These are phyloP conservation scores for Colletotrichum destructivum DNA, from an alignment of 2,329 filamentous ascomycete genomes.

Conservation along the genomic window DNA sequence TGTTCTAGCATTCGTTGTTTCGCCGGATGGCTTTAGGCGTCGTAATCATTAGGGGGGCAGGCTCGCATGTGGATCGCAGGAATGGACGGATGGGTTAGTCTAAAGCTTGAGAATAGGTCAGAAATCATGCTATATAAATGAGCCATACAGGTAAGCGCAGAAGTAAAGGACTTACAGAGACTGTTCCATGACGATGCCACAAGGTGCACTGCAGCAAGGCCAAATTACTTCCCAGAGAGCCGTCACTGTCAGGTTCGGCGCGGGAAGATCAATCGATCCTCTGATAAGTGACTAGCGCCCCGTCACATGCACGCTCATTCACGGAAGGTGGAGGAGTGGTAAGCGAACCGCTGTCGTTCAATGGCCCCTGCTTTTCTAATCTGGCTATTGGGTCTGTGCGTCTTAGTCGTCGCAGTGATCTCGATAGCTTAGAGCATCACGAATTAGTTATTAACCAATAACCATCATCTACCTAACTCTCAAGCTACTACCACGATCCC, in stretches of 20 bases:
- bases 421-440: slow-evolving; percentile 2
- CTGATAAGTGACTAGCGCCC: slow-evolving; percentile 42
- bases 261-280: slow-evolving; percentile 31
- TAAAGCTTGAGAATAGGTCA: slow-evolving; percentile 4
- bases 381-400: slow-evolving; percentile 14
- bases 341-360: slow-evolving; percentile 19
- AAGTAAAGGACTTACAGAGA: slow-evolving; percentile 27
- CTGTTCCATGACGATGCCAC: slow-evolving; percentile 33
- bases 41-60: slow-evolving; percentile 33
- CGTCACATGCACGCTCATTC: slow-evolving; percentile 35
- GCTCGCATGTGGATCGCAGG: slow-evolving; percentile 31
- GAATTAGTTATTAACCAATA: slow-evolving; percentile 3
- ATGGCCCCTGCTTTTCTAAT: slow-evolving; percentile 36
- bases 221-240: slow-evolving; percentile 12
- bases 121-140: too few species aligned
- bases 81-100: slow-evolving; percentile 20
- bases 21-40: slow-evolving; percentile 30
- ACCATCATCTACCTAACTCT: neutral
- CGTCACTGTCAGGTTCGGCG: slow-evolving; percentile 29
- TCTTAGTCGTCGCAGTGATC: slow-evolving; percentile 16
- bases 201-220: neutral
- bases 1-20: slow-evolving; percentile 28
- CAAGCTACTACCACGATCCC: slow-evolving; percentile 2
- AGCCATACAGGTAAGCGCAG: neutral
- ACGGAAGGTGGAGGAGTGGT: slow-evolving; percentile 10